Percentiles rank a stretch among this genome's conserved stretches.
These are phyloP conservation scores for Gracilaria domingensis DNA, from an alignment of 23 red algal species.

Conservation along the genomic window DNA sequence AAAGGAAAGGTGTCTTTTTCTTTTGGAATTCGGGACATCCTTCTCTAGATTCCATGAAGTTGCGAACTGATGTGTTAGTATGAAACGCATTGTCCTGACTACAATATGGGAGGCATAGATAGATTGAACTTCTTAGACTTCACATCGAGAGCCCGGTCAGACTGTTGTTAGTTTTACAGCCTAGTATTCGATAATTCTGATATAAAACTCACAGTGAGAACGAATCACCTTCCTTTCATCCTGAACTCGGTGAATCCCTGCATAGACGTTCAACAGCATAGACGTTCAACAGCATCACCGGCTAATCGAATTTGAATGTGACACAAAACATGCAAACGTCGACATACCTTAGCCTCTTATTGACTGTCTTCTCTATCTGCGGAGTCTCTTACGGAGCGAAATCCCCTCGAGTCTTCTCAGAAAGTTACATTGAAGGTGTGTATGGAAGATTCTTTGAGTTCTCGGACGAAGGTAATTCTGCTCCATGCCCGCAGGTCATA, in stretches of 20 bases:
- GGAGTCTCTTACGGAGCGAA: background rate
- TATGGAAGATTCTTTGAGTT: constrained; percentile 70
- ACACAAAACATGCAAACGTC: background rate
- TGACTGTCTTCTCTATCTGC: background rate
- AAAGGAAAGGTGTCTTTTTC: constrained; percentile 1
- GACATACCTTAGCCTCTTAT: background rate
- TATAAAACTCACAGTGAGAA: constrained; percentile 10
- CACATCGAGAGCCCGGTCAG: background rate
- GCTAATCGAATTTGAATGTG: background rate
- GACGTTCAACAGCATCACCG: background rate
- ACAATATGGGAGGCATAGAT: background rate
- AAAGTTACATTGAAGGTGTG: constrained; percentile 56
- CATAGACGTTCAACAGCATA: background rate
- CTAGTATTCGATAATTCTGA: background rate
- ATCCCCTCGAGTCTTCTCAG: constrained; percentile 54
- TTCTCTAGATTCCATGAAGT: background rate
- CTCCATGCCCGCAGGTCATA: constrained; percentile 46
- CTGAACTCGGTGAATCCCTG: background rate
- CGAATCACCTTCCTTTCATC: background rate
- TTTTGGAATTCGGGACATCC: background rate
- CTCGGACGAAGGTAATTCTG: constrained; percentile 43
- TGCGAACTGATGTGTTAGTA: background rate
- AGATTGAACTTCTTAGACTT: too few species aligned
- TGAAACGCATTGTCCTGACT: background rate
- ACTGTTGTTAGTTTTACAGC: background rate